Evolutionary conservation across 2,329 filamentous ascomycete genomes (phyloP), one percentile per base, ranked within the genome.

Genomic region (Xylaria sp.): DNA sequence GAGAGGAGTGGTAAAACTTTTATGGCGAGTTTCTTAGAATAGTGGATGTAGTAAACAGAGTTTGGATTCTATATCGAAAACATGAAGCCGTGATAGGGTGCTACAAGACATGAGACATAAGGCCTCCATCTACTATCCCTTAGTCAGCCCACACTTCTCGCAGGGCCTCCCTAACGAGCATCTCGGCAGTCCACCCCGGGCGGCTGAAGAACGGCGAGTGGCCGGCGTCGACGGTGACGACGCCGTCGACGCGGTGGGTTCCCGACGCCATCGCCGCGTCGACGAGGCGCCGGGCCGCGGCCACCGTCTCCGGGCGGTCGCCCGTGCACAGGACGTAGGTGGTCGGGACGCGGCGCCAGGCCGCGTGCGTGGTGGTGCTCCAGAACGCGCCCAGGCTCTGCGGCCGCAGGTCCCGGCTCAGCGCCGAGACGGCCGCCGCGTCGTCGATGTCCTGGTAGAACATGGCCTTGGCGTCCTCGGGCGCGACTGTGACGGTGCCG

Each of bases 371-470:
- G 16, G 60, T 65, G 6, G 49, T 60, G 40, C 60, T 47, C 61
- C 62, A 65, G 22, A 50, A 65, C 21, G 57, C n/a, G 0, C 47
- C 60, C 16, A 67, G 44, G 40, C 64, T 65, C 18, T 67, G 63
- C 11, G 63, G 59, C 4, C 44, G 59, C 4, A 65, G 40, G 39
- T 64, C 55, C 21, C 62, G 59, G 2, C 39, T 54, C 2, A 62
- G 52, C 34, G 61, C 50, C 16, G 55, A 52, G n/a, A 59, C 41
- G 7, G 44, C 57, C 18, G 45, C 45, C 18, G 45, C 45, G 22
- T 66, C 60, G 13, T 60, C 51, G 2, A 66, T 9, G 50, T 65
- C 63, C 41, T 67, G 62, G 52, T 66, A 65, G 37, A 66, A 65
- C 54, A 65, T 63, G 7, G 43, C 53, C 41, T 63, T 65, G 4